Base-by-base conservation (phyloP, 2,329 filamentous ascomycete species). In the Arthrocladium fulminans region DNA sequence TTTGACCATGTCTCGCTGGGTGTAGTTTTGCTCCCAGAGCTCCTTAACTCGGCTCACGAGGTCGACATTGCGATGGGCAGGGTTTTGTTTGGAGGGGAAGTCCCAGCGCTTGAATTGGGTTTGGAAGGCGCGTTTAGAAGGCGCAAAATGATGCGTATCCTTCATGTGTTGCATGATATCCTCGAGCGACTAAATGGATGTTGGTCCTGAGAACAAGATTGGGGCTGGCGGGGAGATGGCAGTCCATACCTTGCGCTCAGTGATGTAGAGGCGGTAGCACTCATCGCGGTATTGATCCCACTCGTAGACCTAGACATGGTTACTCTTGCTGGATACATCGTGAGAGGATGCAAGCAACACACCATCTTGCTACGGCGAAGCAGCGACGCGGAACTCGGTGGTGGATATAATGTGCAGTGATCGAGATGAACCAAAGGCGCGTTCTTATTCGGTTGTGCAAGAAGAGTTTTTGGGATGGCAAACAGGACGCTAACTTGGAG, bases 21-120 rank as follows among this genome's bases (percentile, higher is more conserved):
- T 74, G 12, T 79, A 73, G 60, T 90, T 92, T 57, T 71, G 73
- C 62, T 86, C 81, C 86, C 86, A 92, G 58, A 92, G 72, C 66
- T 89, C 77, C 60, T 80, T 81, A 52, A 90, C 75, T 24, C 86
- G 79, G 15, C 74, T 75, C 34, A 86, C 78, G 6, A 90, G 75
- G 20, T 70, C 71, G 12, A 73, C 70, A 61, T 88, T 83, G 60
- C 84, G 84, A 61, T 88, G 79, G 1, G 81, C 80, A 0, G 81
- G 80, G 51, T 82, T 80, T 57, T 85, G 80, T 63, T 87, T 87
- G 50, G 75, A 78, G 12, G 86, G 85, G 57, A 92, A 90, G 6
- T 79, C 76, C 87, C 87, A 92, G 62, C 79, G 74, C 60, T 81
- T 83, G 66, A 88, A 86, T 57, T 88, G 83, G 2, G 75, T 80